These are phyloP conservation scores for Fusarium heterosporum DNA, from an alignment of 2,329 filamentous ascomycete species.

Conservation along the genomic window DNA sequence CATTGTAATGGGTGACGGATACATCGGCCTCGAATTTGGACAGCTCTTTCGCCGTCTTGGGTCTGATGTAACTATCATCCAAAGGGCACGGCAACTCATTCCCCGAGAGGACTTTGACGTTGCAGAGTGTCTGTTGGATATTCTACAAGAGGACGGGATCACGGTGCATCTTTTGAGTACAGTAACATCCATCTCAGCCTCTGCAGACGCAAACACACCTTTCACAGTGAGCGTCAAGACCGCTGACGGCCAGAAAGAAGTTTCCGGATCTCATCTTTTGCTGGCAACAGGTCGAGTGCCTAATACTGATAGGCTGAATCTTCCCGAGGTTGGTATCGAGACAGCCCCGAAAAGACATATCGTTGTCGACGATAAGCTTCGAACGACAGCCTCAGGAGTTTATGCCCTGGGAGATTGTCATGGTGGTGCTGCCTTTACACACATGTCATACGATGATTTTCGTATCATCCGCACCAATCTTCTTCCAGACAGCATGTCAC, in stretches of 20 bases:
- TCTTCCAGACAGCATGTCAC: constrained; percentile 45
- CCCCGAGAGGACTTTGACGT: constrained; percentile 62
- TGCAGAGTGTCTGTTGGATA: constrained; percentile 55
- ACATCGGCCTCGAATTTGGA: constrained; percentile 65
- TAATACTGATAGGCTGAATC: constrained; percentile 61
- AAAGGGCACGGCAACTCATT: constrained; percentile 57
- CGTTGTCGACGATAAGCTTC: constrained; percentile 56
- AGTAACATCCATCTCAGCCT: constrained; percentile 45
- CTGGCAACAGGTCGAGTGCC: constrained; percentile 62
- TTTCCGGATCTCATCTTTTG: constrained; percentile 61
- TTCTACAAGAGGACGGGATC: constrained; percentile 61
- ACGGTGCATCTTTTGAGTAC: constrained; percentile 54
- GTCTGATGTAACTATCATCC: constrained; percentile 61
- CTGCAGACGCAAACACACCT: constrained; percentile 15
- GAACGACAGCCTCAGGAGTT: constrained; percentile 56
- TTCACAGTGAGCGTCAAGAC: constrained; percentile 40
- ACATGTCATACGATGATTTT: constrained; percentile 68
- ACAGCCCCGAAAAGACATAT: constrained; percentile 58
- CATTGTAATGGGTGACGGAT: constrained; percentile 64
- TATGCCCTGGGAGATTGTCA: constrained; percentile 65
- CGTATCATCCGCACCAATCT: constrained; percentile 63
- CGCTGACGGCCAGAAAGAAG: constrained; percentile 36
- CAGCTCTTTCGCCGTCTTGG: constrained; percentile 64
- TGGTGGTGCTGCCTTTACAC: constrained; percentile 65
- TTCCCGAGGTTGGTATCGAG: constrained; percentile 55